A percentile compares a stretch with the other conserved stretches of the same genome.
Conservation (phyloP, 2,329 filamentous ascomycete species). For the Cadophora sp. region DNA sequence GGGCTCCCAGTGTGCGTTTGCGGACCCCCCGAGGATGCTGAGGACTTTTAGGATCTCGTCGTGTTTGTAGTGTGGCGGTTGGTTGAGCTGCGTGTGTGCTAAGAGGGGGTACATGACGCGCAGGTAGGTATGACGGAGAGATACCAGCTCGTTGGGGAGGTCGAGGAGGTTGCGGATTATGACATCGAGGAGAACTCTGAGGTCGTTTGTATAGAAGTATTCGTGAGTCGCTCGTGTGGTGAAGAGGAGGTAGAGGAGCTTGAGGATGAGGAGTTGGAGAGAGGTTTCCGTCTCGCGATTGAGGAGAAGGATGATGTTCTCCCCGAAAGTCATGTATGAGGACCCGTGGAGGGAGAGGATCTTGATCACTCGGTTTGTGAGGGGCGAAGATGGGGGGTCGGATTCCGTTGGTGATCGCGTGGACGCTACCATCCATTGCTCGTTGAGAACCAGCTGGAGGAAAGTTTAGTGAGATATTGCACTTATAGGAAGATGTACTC, state of each 20-base stretch:
- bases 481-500: slow-evolving; percentile 46
- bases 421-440: slow-evolving; percentile 91
- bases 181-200: slow-evolving; percentile 92
- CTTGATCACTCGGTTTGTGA: slow-evolving; percentile 95
- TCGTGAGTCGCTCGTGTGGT: slow-evolving; percentile 91
- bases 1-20: slow-evolving; percentile 78
- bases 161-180: slow-evolving; percentile 97
- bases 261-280: slow-evolving; percentile 93
- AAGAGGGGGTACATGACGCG: slow-evolving; percentile 90
- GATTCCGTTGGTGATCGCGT: slow-evolving; percentile 49
- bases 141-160: slow-evolving; percentile 79
- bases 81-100: slow-evolving; percentile 86
- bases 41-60: slow-evolving; percentile 83
- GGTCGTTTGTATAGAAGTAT: slow-evolving; percentile 98
- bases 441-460: slow-evolving; percentile 87
- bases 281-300: slow-evolving; percentile 96
- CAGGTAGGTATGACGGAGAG: slow-evolving; percentile 90
- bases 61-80: slow-evolving; percentile 89
- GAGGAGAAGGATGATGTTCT: slow-evolving; percentile 93
- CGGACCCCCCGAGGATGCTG: slow-evolving; percentile 70
- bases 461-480: slow-evolving; percentile 31
- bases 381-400: slow-evolving; percentile 49
- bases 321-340: slow-evolving; percentile 90
- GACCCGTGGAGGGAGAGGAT: slow-evolving; percentile 81
- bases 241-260: slow-evolving; percentile 93